Percentiles rank a stretch among this genome's conserved stretches.
Evolutionary conservation across 257 asterid genomes (phyloP).

Genomic region (Plantago ovata): DNA sequence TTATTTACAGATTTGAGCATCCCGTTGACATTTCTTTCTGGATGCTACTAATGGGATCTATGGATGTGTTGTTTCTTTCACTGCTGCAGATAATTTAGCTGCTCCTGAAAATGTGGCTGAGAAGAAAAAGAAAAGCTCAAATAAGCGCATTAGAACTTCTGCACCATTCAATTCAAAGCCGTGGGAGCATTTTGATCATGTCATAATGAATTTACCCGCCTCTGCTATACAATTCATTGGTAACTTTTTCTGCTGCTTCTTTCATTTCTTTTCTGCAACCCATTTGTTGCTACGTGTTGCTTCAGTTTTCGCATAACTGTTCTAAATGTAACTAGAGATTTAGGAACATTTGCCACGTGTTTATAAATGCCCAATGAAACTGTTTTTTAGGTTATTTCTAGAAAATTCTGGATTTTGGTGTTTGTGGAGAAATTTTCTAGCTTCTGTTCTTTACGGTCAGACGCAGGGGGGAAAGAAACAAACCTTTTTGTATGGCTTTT

Average conservation of each 20-base stretch:
- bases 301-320: no score
- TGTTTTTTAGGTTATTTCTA: no score
- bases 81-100: conserved; percentile 12
- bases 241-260: conserved; percentile 25
- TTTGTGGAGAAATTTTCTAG: no score
- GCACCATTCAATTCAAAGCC: conserved; percentile 51
- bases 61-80: conserved; percentile 17
- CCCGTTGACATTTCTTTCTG: no score
- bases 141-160: conserved; percentile 47
- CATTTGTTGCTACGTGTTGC: no score
- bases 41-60: conserved; percentile 8
- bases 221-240: conserved; percentile 90
- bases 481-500: no score
- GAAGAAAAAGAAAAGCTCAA: conserved; percentile 42
- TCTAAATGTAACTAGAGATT: no score
- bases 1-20: conserved; percentile 8
- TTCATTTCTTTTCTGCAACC: background rate
- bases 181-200: conserved; percentile 92
- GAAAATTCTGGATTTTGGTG: no score
- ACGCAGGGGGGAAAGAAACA: no score
- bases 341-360: no score
- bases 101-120: conserved; percentile 43
- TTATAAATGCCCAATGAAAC: no score
- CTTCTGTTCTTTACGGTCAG: no score
- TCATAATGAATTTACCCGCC: conserved; percentile 94